Evolutionary conservation across 2,329 filamentous ascomycete genomes (phyloP).

Genomic region (Aspergillus hiratsukae): DNA sequence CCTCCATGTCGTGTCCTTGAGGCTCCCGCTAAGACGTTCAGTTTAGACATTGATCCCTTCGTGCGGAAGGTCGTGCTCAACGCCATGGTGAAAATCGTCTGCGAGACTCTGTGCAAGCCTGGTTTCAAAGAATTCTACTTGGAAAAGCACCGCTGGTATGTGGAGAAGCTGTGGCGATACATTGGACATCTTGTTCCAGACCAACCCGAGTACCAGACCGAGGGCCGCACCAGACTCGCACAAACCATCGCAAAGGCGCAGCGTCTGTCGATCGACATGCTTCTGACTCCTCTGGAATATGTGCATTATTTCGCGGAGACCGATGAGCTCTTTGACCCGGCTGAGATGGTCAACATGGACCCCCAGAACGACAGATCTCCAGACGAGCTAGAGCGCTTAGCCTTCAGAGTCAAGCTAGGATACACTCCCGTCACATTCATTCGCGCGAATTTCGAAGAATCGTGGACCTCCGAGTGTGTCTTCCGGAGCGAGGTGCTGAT

Average conservation of each 20-base stretch:
- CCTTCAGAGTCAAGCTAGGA: slow-evolving; percentile 14
- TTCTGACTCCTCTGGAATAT: slow-evolving; percentile 23
- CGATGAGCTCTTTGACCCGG: slow-evolving; percentile 20
- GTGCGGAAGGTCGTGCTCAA: slow-evolving; percentile 18
- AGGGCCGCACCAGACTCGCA: slow-evolving; percentile 17
- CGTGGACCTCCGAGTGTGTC: slow-evolving; percentile 9
- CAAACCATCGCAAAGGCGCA: slow-evolving; percentile 26
- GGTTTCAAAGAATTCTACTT: slow-evolving; percentile 23
- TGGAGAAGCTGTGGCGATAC: slow-evolving; percentile 16
- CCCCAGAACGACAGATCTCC: slow-evolving; percentile 12
- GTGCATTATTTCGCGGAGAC: slow-evolving; percentile 20
- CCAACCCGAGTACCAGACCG: slow-evolving; percentile 1
- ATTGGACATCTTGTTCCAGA: slow-evolving; percentile 21
- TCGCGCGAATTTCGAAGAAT: slow-evolving; percentile 13
- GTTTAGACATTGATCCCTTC: slow-evolving; percentile 13
- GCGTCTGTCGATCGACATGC: slow-evolving; percentile 23
- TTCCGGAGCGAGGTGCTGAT: slow-evolving; percentile 19
- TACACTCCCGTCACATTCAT: slow-evolving; percentile 20
- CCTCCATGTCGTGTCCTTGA: neutral
- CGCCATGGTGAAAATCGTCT: slow-evolving; percentile 18
- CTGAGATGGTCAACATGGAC: slow-evolving; percentile 23
- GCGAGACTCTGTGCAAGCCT: slow-evolving; percentile 13
- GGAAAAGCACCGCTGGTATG: slow-evolving; percentile 14
- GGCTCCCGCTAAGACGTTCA: neutral
- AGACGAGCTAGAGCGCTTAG: neutral